These are phyloP conservation scores for Solanum medicagineum DNA, from an alignment of 257 asterid genomes.

Conservation along the genomic window DNA sequence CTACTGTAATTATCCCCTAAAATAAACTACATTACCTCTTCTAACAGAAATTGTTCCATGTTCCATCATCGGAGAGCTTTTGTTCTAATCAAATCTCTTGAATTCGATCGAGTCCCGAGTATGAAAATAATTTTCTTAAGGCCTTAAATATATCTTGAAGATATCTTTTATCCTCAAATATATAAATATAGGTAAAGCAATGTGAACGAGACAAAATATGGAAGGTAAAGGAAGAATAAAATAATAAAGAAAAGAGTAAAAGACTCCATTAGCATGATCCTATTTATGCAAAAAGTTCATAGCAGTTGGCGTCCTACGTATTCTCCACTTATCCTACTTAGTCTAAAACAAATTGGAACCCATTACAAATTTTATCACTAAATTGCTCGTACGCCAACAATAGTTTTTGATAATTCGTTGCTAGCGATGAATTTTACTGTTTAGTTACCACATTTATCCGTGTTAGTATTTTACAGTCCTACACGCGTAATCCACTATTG, in stretches of 20 bases:
- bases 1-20: too few species aligned
- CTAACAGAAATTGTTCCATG: too few species aligned
- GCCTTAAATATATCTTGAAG: neutral
- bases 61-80: neutral
- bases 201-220: neutral
- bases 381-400: neutral
- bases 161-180: neutral
- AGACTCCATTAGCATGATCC: neutral
- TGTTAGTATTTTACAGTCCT: neutral
- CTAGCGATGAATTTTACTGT: neutral
- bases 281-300: neutral
- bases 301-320: neutral
- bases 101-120: neutral
- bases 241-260: neutral
- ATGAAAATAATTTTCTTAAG: neutral
- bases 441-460: neutral
- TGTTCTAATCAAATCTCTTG: neutral
- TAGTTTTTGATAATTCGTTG: neutral
- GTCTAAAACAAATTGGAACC: neutral
- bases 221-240: neutral
- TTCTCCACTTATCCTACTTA: neutral
- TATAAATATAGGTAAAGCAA: neutral
- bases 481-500: slow-evolving; percentile 12
- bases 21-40: too few species aligned
- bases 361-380: neutral